phyloP scores from a whole-genome alignment of 805 yeast genomes.

The Blastobotrys americana region DNA sequence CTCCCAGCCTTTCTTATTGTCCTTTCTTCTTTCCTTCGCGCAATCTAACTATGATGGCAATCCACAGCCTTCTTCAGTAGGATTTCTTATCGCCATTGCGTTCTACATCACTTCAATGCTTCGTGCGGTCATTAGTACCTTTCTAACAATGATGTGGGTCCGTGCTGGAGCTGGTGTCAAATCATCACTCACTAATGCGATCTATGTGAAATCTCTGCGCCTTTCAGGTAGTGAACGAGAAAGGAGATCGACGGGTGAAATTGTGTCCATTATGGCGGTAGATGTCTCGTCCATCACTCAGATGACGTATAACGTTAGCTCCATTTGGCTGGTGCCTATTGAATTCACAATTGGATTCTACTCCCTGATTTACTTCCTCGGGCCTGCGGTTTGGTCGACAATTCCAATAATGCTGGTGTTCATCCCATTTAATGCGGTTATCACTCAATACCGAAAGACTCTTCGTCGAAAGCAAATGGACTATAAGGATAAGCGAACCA shows the following conservation, averaged over 20 bases:
- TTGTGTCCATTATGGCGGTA: constrained; percentile 90
- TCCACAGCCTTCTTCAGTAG: constrained; percentile 54
- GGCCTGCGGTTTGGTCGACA: constrained; percentile 93
- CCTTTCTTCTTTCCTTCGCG: constrained; percentile 39
- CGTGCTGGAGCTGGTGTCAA: constrained; percentile 63
- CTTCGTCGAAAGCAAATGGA: constrained; percentile 79
- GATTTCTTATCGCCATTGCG: constrained; percentile 63
- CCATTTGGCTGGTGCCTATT: constrained; percentile 90
- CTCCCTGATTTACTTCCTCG: constrained; percentile 65
- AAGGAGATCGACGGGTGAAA: constrained; percentile 77
- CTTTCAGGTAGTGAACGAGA: constrained; percentile 61
- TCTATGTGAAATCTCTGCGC: constrained; percentile 62
- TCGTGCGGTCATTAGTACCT: constrained; percentile 74
- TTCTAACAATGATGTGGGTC: constrained; percentile 67
- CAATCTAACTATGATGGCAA: constrained; percentile 38
- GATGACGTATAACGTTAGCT: constrained; percentile 65
- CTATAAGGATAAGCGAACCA: constrained; percentile 84
- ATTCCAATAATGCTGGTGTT: constrained; percentile 66
- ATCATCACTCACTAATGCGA: constrained; percentile 53
- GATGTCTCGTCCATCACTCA: constrained; percentile 88
- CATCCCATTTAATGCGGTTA: constrained; percentile 68
- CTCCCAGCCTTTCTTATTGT: constrained; percentile 38
- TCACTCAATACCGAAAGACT: constrained; percentile 59
- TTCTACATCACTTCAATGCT: constrained; percentile 72
- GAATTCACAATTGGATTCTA: constrained; percentile 70